A percentile compares a stretch with the other conserved stretches of the same genome.
Conservation (phyloP, 2,329 filamentous ascomycete genomes). For the Penicillium sp. region DNA sequence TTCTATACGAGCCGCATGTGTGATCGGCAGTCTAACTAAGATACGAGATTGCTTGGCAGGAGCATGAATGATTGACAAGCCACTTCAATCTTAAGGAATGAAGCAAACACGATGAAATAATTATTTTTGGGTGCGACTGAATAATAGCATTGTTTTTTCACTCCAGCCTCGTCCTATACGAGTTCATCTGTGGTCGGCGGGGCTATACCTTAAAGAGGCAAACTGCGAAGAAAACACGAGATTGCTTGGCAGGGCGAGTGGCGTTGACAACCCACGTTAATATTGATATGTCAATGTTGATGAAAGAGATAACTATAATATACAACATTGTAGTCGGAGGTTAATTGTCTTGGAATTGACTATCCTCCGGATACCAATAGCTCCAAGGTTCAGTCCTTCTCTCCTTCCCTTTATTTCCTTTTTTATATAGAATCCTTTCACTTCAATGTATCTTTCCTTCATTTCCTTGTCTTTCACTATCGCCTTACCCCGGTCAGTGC, state of each 20-base stretch:
- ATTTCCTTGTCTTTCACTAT: too few species aligned
- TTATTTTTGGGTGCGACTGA: too few species aligned
- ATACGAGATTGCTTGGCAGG: not conserved
- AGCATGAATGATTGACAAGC: not conserved
- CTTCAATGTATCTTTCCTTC: too few species aligned
- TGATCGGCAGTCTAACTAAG: not conserved
- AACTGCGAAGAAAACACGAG: not conserved
- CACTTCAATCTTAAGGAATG: not conserved
- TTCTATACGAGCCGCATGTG: conserved; percentile 1
- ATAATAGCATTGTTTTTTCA: too few species aligned
- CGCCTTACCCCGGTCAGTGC: too few species aligned
- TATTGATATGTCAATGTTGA: not conserved
- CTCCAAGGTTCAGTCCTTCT: too few species aligned
- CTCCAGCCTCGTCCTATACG: not conserved
- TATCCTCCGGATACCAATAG: too few species aligned
- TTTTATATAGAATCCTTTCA: too few species aligned
- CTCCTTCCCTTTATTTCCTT: too few species aligned
- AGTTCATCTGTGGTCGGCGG: not conserved
- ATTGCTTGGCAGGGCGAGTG: not conserved
- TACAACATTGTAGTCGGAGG: not conserved
- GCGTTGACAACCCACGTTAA: not conserved
- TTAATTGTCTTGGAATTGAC: too few species aligned
- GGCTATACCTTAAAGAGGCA: not conserved
- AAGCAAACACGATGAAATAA: not conserved
- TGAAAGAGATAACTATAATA: not conserved